These are phyloP conservation scores for Fusarium sororula DNA, from an alignment of 2,329 filamentous ascomycete species.

Conservation along the genomic window DNA sequence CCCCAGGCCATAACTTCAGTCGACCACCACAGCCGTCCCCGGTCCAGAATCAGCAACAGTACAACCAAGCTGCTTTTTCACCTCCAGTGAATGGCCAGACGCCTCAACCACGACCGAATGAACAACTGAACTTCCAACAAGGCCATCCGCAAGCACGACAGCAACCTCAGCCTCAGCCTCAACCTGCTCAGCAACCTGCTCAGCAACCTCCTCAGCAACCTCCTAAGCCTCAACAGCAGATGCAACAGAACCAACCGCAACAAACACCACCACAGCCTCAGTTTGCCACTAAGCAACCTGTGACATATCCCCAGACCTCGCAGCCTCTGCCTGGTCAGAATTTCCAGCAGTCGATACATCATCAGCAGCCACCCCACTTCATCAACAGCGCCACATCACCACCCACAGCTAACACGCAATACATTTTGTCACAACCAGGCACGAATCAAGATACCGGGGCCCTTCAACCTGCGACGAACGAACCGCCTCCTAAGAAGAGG, in stretches of 20 bases:
- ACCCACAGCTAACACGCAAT: slow-evolving; percentile 32
- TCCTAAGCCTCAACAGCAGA: slow-evolving; percentile 21
- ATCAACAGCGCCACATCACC: slow-evolving; percentile 30
- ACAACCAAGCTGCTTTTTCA: slow-evolving; percentile 37
- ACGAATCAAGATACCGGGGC: slow-evolving; percentile 34
- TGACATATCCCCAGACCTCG: slow-evolving; percentile 27
- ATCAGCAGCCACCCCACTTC: slow-evolving; percentile 36
- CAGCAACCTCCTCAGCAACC: slow-evolving; percentile 16
- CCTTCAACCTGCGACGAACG: slow-evolving; percentile 33
- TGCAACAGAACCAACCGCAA: slow-evolving; percentile 19
- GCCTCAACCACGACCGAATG: slow-evolving; percentile 37
- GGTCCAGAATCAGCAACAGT: slow-evolving; percentile 43
- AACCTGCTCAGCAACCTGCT: slow-evolving; percentile 31
- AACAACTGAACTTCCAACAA: slow-evolving; percentile 37
- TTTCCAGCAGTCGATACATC: slow-evolving; percentile 39
- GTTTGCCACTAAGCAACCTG: slow-evolving; percentile 34
- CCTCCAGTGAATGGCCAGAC: slow-evolving; percentile 42
- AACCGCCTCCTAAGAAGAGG: slow-evolving; percentile 50
- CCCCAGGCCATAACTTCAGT: slow-evolving; percentile 40
- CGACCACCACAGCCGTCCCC: slow-evolving; percentile 45
- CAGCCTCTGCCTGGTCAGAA: slow-evolving; percentile 24
- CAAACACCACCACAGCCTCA: slow-evolving; percentile 36
- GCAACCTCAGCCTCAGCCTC: slow-evolving; percentile 30
- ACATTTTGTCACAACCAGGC: slow-evolving; percentile 36
- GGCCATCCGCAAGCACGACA: slow-evolving; percentile 36